Evolutionary conservation across 1,284 basidiomycete species (phyloP).

Genomic region (Retiboletus flavoniger): DNA sequence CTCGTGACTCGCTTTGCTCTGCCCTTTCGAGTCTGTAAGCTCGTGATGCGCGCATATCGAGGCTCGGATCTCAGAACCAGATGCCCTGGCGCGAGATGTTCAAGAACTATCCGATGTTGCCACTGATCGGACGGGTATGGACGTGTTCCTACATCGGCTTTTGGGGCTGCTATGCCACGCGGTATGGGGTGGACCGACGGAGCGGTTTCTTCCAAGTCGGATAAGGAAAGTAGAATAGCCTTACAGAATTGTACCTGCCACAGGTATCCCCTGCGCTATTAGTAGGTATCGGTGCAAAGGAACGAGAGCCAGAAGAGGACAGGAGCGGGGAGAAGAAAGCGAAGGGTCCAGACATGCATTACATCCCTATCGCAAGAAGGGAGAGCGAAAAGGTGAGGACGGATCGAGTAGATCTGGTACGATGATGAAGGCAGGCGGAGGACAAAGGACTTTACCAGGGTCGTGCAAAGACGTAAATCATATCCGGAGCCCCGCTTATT

Average conservation of each 20-base stretch:
- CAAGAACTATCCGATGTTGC: constrained; percentile 73
- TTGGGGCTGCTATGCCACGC: constrained; percentile 89
- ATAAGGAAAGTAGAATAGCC: constrained; percentile 49
- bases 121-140: constrained; percentile 84
- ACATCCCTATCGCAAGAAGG: constrained; percentile 72
- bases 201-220: constrained; percentile 54
- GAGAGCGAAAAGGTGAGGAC: constrained; percentile 41
- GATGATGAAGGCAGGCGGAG: constrained; percentile 12
- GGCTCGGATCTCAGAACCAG: constrained; percentile 79
- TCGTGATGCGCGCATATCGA: too few relatives aligned
- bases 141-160: constrained; percentile 88
- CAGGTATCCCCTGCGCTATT: constrained; percentile 77
- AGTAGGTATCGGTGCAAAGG: constrained; percentile 92
- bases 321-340: constrained; percentile 51
- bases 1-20: too few relatives aligned
- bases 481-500: neutral
- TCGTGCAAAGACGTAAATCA: too few relatives aligned
- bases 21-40: too few relatives aligned
- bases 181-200: constrained; percentile 98
- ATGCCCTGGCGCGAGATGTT: constrained; percentile 81
- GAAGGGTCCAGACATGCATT: constrained; percentile 56
- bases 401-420: constrained; percentile 20
- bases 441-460: constrained; percentile 13
- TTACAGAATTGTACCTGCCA: constrained; percentile 81
- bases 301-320: constrained; percentile 66